Base-by-base conservation (phyloP, 2,329 filamentous ascomycete genomes). In the Berkeleyomyces basicola region DNA sequence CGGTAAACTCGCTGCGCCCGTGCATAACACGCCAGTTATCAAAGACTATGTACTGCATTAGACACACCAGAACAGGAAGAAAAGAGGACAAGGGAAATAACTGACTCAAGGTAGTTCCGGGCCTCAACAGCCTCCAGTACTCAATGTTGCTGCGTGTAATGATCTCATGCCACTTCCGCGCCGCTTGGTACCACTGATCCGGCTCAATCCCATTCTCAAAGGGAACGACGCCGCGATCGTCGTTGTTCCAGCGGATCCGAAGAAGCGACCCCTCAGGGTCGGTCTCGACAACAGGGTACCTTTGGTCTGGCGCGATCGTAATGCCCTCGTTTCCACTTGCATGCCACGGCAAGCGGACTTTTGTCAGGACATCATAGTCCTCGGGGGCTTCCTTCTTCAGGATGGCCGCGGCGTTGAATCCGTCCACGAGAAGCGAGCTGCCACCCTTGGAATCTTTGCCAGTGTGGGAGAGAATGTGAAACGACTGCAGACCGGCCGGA, bases 21-120 rank as follows among this genome's bases (percentile, higher is more conserved):
- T 99, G 93, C 68, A 97, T 75, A 42, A 96, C 87, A 64, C 93
- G 82, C 90, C 92, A 96, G 70, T 99, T 97, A 71, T 99, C 89
- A 72, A 99, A 96, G 57, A 97, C 87, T 88, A 68, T 9, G 6
- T 42, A 44, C n/a, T 39, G 36, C 16, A 39, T 61, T 49, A 58
- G 33, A 10, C 14, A 70, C n/a, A 73, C 66, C 37, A 63, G 49
- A 42, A n/a, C n/a, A 39, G 7, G 42, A 11, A 7, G 7, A 58
- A 11, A 7, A 43, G 3, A 42, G 5, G 7, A 2, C 11, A 58
- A 4, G 5, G 31, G 44, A 33, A 3, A 1, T 46, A 2, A 77
- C 84, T 73, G 75, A 91, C 88, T 84, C 63, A 96, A 70, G 4
- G 90, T 80, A 61, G 78, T 83, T 1, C 93, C 93, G 0, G 93